Evolutionary conservation across 2,329 filamentous ascomycete genomes (phyloP).

Genomic region (Sclerotiophoma versabilis): DNA sequence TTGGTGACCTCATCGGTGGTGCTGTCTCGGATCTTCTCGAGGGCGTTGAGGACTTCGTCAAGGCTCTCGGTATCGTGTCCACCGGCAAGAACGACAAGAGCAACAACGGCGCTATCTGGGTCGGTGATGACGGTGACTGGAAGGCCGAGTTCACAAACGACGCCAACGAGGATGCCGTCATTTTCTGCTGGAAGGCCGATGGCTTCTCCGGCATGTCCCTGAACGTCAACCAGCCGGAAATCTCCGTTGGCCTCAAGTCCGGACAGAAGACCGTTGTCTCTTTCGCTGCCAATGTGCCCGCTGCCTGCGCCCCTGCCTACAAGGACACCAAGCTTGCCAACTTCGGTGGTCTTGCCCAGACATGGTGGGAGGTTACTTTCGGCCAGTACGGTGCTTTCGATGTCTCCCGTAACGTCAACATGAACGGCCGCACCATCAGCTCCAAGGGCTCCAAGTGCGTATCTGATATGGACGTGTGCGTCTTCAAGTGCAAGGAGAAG

Average conservation of each 20-base stretch:
- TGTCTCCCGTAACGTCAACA: constrained; percentile 55
- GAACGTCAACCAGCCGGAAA: constrained; percentile 44
- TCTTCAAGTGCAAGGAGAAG: constrained; percentile 52
- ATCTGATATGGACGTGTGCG: constrained; percentile 53
- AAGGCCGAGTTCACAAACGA: constrained; percentile 48
- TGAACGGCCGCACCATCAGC: constrained; percentile 52
- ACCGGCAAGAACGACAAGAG: constrained; percentile 39
- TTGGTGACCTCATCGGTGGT: constrained; percentile 19
- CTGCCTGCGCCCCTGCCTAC: constrained; percentile 53
- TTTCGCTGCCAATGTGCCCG: constrained; percentile 47
- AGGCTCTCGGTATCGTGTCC: constrained; percentile 30
- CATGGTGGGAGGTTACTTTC: constrained; percentile 56
- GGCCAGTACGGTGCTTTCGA: constrained; percentile 51
- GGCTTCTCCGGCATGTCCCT: constrained; percentile 47
- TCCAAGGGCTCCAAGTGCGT: constrained; percentile 51
- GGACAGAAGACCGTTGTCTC: constrained; percentile 50
- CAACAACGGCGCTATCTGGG: constrained; percentile 44
- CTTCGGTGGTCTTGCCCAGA: constrained; percentile 53
- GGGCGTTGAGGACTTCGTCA: constrained; percentile 31
- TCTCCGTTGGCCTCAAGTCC: constrained; percentile 51
- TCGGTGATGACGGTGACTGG: constrained; percentile 45
- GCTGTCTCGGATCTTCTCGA: constrained; percentile 25
- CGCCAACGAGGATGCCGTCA: constrained; percentile 36
- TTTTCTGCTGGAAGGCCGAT: constrained; percentile 48
- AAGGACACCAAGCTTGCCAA: constrained; percentile 41